Base-by-base conservation (phyloP, 352 stramenopile species). In the Globisporangium iwayamae region DNA sequence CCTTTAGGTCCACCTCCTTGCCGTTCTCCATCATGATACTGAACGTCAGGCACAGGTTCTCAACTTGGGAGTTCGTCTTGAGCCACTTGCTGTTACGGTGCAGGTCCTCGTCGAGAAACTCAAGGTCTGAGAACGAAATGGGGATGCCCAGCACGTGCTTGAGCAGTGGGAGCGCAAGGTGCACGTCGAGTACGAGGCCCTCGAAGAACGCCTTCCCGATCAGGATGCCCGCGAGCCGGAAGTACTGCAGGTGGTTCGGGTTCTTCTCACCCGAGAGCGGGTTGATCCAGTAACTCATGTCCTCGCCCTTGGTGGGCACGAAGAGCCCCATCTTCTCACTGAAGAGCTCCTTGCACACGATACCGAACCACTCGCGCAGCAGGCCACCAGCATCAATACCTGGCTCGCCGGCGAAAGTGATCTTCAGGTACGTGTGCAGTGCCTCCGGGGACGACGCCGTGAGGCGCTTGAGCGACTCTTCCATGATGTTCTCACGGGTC, bases 1-100 rank as follows among this genome's bases (percentile, higher is more conserved):
- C 73, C 41, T 98, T 93, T 10, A 99, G 75, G 41, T 98, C 91
- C 20, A 99, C 80, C 54, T 88, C 80, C 3, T 70, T 66, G 38
- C 72, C 73, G 41, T 81, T 79, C 56, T 83, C 71, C n/a, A 74
- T 63, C 72, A 89, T 78, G 25, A 91, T 74, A 32, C 81, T 91
- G 64, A 93, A 93, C 10, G 81, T 91, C 54, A 93, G 54, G 39
- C 75, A 84, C 14, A 93, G 57, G 13, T 61, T 65, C 43, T 89
- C 80, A 2, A 83, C 80, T 20, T 84, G 62, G 14, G 72, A 74
- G 67, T 89, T 87, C 18, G 72, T 83, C 11, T 74, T 71, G 57
- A 91, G 80, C 80, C 81, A 91, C 66, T 79, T 68, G 68, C 75
- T 85, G 60, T 82, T 89, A 47, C 79, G 73, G 58, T 89, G 79